Evolutionary conservation across 768 basidiomycete genomes (phyloP), one percentile per base, ranked within the genome.

Genomic region (Mycena vulgaris): DNA sequence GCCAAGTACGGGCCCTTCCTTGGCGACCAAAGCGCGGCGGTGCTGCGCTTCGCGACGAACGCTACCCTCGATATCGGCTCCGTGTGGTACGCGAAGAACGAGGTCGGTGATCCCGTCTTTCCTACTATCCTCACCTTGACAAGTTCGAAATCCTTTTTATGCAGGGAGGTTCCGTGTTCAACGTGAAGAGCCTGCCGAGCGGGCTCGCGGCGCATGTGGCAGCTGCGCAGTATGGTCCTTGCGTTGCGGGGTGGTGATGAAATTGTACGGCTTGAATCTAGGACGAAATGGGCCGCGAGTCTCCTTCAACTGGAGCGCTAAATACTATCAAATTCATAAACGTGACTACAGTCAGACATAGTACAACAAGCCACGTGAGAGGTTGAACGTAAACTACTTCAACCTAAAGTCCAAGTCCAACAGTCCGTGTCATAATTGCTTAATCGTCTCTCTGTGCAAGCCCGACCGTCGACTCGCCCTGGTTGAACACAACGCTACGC

Each of bases 121-220:
- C 47, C 68, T 47, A 61, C 40, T 45, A 74, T 67, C 2, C 11
- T 51, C 3, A 10, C 7, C 42, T 17, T 9, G 17, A 8, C 42
- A 45, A 3, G 69, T 35, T n/a, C n/a, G n/a, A n/a, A n/a, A n/a
- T n/a, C n/a, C n/a, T 75, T 79, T 49, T 67, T 78, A 3, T 73
- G 71, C 17, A 75, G 65, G 77, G 78, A 21, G 80, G 79, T 17
- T 77, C 77, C 2, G 37, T 74, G 33, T 80, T 76, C 74, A 76
- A 75, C 51, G 75, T 80, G 19, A 73, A 82, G 63, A 69, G 76
- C 23, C 75, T 78, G 5, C 68, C 77, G 2, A 77, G 79, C 33
- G 79, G 81, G 30, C 68, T 82, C 21, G 75, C 77, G 45, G 82
- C 77, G 3, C 58, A 64, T n/a, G 57, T 82, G 23, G 75, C 79